phyloP scores from a whole-genome alignment of 305 asterid genomes.

The Fraxinus floribunda region DNA sequence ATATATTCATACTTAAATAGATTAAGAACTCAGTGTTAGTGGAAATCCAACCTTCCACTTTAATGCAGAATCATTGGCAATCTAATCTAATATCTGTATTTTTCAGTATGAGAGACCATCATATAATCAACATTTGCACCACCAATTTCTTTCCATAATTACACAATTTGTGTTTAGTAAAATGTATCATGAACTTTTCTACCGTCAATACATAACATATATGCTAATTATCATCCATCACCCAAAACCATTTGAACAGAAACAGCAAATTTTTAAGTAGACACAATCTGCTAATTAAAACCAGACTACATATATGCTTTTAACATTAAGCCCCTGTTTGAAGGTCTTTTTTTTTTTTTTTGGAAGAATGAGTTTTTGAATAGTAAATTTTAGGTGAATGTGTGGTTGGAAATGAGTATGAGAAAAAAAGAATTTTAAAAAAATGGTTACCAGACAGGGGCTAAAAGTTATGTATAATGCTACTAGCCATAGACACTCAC shows the following conservation, averaged over 20 bases:
- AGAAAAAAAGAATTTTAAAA: neutral
- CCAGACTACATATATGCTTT: neutral
- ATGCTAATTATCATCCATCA: neutral
- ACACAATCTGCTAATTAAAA: neutral
- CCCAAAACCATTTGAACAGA: neutral
- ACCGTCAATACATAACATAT: neutral
- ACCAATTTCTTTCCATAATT: neutral
- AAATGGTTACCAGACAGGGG: neutral
- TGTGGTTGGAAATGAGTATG: neutral
- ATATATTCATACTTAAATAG: neutral
- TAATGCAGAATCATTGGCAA: neutral
- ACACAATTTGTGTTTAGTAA: neutral
- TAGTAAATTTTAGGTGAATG: neutral
- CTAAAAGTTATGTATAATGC: neutral
- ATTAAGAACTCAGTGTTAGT: neutral
- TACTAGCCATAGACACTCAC: constrained; percentile 40
- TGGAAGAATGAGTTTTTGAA: neutral
- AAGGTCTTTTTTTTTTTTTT: neutral
- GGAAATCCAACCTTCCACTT: neutral
- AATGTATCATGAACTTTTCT: neutral
- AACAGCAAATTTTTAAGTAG: neutral
- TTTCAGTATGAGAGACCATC: neutral
- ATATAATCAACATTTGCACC: neutral
- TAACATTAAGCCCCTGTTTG: neutral
- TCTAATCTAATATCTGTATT: neutral